Evolutionary conservation across 1,284 basidiomycete species (phyloP).

Genomic region (Cryptococcus jaspeensis): DNA sequence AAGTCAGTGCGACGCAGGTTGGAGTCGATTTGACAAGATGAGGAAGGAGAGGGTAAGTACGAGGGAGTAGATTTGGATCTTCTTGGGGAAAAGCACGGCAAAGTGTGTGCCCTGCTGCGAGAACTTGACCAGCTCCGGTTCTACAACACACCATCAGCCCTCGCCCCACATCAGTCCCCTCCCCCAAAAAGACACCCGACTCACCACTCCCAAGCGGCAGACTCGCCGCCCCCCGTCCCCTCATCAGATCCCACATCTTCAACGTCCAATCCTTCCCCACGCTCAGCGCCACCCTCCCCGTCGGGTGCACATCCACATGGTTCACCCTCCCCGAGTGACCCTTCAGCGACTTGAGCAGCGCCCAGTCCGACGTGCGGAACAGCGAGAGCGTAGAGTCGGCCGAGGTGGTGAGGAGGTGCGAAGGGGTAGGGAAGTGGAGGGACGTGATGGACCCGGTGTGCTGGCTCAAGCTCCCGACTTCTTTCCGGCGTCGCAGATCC

Average conservation of each 20-base stretch:
- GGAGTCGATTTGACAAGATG: no score
- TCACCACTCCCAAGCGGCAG: slow-evolving; percentile 80
- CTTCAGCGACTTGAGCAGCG: slow-evolving; percentile 78
- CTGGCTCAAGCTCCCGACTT: slow-evolving; percentile 88
- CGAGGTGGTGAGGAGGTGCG: slow-evolving; percentile 83
- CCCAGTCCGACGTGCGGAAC: slow-evolving; percentile 91
- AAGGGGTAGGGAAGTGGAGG: slow-evolving; percentile 79
- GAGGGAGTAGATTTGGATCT: slow-evolving; percentile 76
- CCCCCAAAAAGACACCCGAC: slow-evolving; percentile 14
- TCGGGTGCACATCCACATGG: slow-evolving; percentile 84
- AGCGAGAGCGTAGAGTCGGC: slow-evolving; percentile 86
- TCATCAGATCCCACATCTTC: slow-evolving; percentile 98
- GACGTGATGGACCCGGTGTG: slow-evolving; percentile 93
- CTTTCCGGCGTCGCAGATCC: slow-evolving; percentile 85
- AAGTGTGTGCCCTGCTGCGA: slow-evolving; percentile 72
- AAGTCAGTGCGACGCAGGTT: background rate
- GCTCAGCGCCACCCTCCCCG: slow-evolving; percentile 83
- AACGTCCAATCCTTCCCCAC: slow-evolving; percentile 87
- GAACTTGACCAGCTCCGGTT: slow-evolving; percentile 85
- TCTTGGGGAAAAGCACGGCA: slow-evolving; percentile 70
- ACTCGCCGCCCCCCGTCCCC: slow-evolving; percentile 84
- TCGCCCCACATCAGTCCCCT: no score
- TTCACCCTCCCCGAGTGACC: slow-evolving; percentile 94
- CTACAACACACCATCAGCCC: slow-evolving; percentile 34
- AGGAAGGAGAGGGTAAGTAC: no score